Evolutionary conservation across 164 flowering plant species (phyloP), one percentile per base, ranked within the genome.

Genomic region (Nymphaea colorata): DNA sequence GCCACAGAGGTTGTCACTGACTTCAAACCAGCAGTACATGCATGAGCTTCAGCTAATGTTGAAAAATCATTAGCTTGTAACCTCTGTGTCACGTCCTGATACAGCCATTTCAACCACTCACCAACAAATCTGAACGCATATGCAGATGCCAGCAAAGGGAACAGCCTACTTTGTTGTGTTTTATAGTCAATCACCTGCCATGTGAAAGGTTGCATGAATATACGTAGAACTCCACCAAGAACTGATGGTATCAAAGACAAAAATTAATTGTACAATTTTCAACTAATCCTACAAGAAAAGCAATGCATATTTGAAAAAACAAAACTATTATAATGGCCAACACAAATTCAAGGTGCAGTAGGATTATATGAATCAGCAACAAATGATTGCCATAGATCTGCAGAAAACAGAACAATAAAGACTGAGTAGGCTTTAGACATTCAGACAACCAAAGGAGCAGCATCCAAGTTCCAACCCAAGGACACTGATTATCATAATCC

Each of bases 21-120:
- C 84, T 95, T 95, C 82, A 95, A 83, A 55, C 99, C 99, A 67
- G 99, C 99, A 80, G 99, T 92, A 79, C 99, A 95, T 57, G 99
- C 99, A 85, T 95, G 99, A 74, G 90, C 98, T 83, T 95, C 99
- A 55, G 99, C 96, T 82, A 95, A 80, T 55, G 94, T 90, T 36
- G 98, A 86, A 76, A 92, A 95, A 75, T 95, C 99, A 70, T 79
- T 84, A 43, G 89, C 89, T 82, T 83, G 83, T 78, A 92, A 66
- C 81, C 89, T 87, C 73, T 92, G 77, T 18, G 88, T 90, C 66
- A 92, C 99, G 75, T 95, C 99, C 43, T 78, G 89, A 76, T 95
- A 95, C 55, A 92, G 80, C 96, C 93, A 92, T 51, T 82, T 87
- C 75, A 95, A 79, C 99, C 99, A 95, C 73, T 95, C 95, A 64